Evolutionary conservation across 192 early-diverging fungal genomes (phyloP).

Genomic region (Mortierella claussenii): DNA sequence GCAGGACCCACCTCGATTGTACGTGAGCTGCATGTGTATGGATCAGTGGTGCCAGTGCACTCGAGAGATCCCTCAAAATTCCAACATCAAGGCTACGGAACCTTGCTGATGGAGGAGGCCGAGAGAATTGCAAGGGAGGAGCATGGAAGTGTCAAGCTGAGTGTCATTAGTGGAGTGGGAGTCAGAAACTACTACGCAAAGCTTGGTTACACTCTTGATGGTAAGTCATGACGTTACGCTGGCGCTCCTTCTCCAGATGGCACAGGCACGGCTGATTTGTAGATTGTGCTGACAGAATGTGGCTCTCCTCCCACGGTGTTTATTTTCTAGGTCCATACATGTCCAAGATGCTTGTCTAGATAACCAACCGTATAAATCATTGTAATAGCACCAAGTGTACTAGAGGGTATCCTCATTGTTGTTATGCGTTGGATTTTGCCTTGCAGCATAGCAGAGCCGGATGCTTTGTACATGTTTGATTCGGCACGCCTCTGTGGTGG

Average conservation of each 20-base stretch:
- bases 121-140: constrained; percentile 98
- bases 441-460: too few species aligned
- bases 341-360: constrained; percentile 85
- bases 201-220: constrained; percentile 95
- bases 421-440: too few species aligned
- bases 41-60: constrained; percentile 95
- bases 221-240: too few species aligned
- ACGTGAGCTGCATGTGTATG: constrained; percentile 98
- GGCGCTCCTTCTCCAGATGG: too few species aligned
- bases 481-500: too few species aligned
- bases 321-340: constrained; percentile 85
- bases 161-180: constrained; percentile 97
- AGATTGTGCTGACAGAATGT: too few species aligned
- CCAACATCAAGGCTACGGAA: constrained; percentile 99
- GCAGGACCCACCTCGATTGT: constrained; percentile 90
- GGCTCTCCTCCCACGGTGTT: too few species aligned
- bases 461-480: too few species aligned
- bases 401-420: too few species aligned
- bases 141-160: constrained; percentile 93
- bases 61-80: constrained; percentile 97
- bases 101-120: constrained; percentile 99
- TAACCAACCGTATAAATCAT: too few species aligned
- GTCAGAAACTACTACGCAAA: constrained; percentile 98
- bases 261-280: too few species aligned
- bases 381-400: too few species aligned